Conservation (phyloP, 2,329 filamentous ascomycete species). For the Arthroderma uncinatum region DNA sequence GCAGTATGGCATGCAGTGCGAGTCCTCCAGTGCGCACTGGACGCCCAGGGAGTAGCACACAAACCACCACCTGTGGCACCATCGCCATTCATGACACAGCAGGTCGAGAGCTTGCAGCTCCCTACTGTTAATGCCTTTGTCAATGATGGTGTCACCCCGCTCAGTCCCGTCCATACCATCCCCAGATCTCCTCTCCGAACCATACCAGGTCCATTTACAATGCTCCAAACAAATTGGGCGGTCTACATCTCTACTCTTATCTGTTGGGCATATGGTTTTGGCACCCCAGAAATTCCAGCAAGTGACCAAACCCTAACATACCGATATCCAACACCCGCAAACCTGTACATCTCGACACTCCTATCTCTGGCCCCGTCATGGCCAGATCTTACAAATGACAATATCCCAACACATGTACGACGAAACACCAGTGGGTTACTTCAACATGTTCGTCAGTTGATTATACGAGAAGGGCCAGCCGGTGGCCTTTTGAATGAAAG, state of each 20-base stretch:
- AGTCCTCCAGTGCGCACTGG: slow-evolving; percentile 16
- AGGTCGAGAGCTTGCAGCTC: not conserved
- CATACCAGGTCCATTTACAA: slow-evolving; percentile 14
- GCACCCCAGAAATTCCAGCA: slow-evolving; percentile 1
- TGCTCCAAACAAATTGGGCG: slow-evolving; percentile 27
- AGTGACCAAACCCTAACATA: not conserved
- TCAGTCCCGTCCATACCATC: not conserved
- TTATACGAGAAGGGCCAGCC: slow-evolving; percentile 16
- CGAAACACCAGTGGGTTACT: slow-evolving; percentile 22
- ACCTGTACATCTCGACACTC: slow-evolving; percentile 18
- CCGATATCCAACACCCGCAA: slow-evolving; percentile 8
- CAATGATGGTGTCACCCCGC: not conserved
- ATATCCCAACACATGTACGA: slow-evolving; percentile 16
- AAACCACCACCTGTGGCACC: not conserved
- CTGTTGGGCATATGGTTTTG: slow-evolving; percentile 26
- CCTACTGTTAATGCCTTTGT: not conserved
- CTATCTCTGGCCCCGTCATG: slow-evolving; percentile 15
- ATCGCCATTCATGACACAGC: not conserved
- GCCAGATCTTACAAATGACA: slow-evolving; percentile 12
- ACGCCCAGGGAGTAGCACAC: not conserved
- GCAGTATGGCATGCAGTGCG: slow-evolving; percentile 26
- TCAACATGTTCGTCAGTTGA: slow-evolving; percentile 20
- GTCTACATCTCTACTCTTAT: slow-evolving; percentile 26
- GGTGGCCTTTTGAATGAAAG: slow-evolving; percentile 29
- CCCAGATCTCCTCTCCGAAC: not conserved